A percentile compares a stretch with the other conserved stretches of the same genome.
phyloP scores from a whole-genome alignment of 805 yeast species.

The Millerozyma miso region DNA sequence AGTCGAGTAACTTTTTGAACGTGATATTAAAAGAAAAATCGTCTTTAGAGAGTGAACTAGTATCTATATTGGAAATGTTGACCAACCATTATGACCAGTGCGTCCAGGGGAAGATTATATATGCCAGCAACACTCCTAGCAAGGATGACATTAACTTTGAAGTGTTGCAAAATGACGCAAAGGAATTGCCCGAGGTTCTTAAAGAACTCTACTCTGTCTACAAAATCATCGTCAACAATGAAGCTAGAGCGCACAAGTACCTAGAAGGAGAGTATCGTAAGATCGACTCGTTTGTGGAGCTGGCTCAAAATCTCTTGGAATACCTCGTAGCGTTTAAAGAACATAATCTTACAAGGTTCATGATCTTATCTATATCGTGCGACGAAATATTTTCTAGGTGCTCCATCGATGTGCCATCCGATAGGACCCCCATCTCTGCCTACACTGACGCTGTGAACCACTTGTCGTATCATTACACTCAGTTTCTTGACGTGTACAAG shows the following conservation, averaged over 20 bases:
- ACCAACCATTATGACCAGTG: conserved; percentile 86
- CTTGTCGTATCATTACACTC: conserved; percentile 32
- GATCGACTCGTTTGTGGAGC: conserved; percentile 12
- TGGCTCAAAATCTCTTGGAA: conserved; percentile 14
- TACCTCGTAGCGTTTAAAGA: conserved; percentile 20
- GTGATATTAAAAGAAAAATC: conserved; percentile 38
- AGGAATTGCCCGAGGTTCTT: conserved; percentile 56
- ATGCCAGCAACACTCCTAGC: conserved; percentile 20
- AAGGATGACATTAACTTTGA: conserved; percentile 28
- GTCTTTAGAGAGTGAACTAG: conserved; percentile 63
- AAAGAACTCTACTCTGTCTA: conserved; percentile 38
- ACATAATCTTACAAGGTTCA: conserved; percentile 20
- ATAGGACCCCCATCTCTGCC: conserved; percentile 11
- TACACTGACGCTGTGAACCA: conserved; percentile 25
- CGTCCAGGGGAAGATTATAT: conserved; percentile 38
- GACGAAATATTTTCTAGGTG: conserved; percentile 10
- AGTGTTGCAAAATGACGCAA: conserved; percentile 49
- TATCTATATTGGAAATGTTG: conserved; percentile 61
- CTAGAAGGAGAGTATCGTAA: conserved; percentile 10
- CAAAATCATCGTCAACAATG: conserved; percentile 34
- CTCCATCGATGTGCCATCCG: conserved; percentile 8
- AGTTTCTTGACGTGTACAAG: conserved; percentile 29
- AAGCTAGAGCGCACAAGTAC: conserved; percentile 24
- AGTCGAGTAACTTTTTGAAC: conserved; percentile 15
- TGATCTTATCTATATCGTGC: conserved; percentile 16